Percentiles rank a stretch among this genome's conserved stretches.
phyloP scores from a whole-genome alignment of 805 yeast genomes.

The Naumovozyma baii region DNA sequence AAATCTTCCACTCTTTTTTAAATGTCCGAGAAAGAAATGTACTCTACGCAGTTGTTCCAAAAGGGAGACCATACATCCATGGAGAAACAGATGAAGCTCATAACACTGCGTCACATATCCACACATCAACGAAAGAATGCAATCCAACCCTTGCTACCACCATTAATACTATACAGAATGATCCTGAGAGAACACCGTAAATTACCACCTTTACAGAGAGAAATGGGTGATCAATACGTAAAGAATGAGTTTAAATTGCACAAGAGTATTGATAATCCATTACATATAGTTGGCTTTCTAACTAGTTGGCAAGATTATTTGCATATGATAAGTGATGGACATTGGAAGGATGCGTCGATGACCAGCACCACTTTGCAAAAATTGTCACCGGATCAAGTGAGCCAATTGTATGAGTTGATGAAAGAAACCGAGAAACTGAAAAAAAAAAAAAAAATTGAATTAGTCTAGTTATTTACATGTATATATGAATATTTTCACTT shows the following conservation, averaged over 20 bases:
- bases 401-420: slow-evolving; percentile 74
- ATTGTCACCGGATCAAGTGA: slow-evolving; percentile 84
- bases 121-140: not conserved
- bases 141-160: slow-evolving; percentile 57
- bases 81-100: too few species aligned
- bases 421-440: slow-evolving; percentile 40
- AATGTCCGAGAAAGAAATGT: too few species aligned
- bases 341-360: slow-evolving; percentile 56
- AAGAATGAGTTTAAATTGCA: slow-evolving; percentile 85
- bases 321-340: slow-evolving; percentile 45
- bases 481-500: too few species aligned
- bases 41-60: too few species aligned
- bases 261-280: slow-evolving; percentile 71
- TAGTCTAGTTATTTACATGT: too few species aligned
- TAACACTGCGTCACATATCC: too few species aligned
- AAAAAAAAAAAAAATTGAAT: not conserved
- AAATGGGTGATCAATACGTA: slow-evolving; percentile 84
- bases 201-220: slow-evolving; percentile 60
- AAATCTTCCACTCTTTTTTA: too few species aligned
- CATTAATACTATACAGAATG: slow-evolving; percentile 67
- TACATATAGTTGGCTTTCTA: slow-evolving; percentile 86
- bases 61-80: too few species aligned
- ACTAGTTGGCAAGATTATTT: slow-evolving; percentile 91
- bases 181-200: slow-evolving; percentile 69
- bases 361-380: slow-evolving; percentile 59